These are phyloP conservation scores for Blastobotrys elegans DNA, from an alignment of 1,139 yeast genomes.

Conservation along the genomic window DNA sequence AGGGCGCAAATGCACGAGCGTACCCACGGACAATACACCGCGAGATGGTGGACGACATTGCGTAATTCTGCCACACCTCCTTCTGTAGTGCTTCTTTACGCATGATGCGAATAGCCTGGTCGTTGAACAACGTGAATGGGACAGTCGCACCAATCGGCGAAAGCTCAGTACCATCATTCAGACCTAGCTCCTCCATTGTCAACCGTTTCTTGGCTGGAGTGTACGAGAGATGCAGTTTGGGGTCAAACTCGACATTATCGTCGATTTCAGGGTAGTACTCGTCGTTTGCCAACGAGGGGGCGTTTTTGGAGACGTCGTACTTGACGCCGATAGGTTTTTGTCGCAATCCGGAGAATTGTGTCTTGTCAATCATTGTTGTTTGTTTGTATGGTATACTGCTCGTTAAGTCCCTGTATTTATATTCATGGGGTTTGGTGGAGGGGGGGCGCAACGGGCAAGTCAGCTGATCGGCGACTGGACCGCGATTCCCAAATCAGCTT, in stretches of 20 bases:
- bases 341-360: slow-evolving; percentile 6
- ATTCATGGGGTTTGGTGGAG: not conserved
- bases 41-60: not conserved
- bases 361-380: slow-evolving; percentile 5
- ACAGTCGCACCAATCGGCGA: slow-evolving; percentile 5
- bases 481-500: slow-evolving; percentile 1
- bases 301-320: not conserved
- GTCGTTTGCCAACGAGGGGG: not conserved
- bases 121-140: slow-evolving; percentile 5
- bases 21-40: slow-evolving; percentile 4
- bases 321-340: not conserved
- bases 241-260: slow-evolving; percentile 2
- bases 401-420: not conserved
- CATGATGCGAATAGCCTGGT: slow-evolving; percentile 7
- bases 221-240: not conserved
- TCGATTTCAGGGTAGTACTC: not conserved
- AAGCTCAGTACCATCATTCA: slow-evolving; percentile 4
- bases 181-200: slow-evolving; percentile 3
- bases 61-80: not conserved
- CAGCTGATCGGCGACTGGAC: not conserved
- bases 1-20: slow-evolving; percentile 1
- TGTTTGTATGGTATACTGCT: not conserved
- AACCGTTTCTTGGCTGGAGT: slow-evolving; percentile 1
- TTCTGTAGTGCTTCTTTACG: not conserved
- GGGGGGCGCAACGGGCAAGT: not conserved